A percentile compares a stretch with the other conserved stretches of the same genome.
These are phyloP conservation scores for Knoxdaviesia capensis DNA, from an alignment of 2,329 filamentous ascomycete species.

Conservation along the genomic window DNA sequence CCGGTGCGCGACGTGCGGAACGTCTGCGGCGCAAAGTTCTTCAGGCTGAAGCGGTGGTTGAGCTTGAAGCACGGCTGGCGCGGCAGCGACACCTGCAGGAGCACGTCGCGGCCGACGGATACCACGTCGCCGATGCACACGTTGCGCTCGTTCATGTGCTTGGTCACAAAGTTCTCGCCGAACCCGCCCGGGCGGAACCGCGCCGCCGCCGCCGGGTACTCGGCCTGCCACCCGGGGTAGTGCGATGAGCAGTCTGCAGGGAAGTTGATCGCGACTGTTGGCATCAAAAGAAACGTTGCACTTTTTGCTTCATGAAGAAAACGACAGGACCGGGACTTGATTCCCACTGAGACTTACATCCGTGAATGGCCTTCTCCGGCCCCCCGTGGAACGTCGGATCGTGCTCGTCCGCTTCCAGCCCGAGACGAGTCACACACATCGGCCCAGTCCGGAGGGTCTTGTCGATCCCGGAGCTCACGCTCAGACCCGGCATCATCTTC, in stretches of 20 bases:
- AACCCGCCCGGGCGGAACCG: conserved; percentile 38
- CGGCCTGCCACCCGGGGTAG: conserved; percentile 31
- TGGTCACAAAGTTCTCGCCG: conserved; percentile 42
- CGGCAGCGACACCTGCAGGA: conserved; percentile 39
- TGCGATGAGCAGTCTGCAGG: conserved; percentile 35
- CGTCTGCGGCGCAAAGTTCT: conserved; percentile 37
- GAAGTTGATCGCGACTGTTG: background rate
- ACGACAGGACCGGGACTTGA: no score
- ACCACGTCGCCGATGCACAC: conserved; percentile 45
- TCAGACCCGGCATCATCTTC: conserved; percentile 30
- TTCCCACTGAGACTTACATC: conserved; percentile 18
- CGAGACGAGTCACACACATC: conserved; percentile 23
- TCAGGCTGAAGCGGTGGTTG: conserved; percentile 44
- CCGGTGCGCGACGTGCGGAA: conserved; percentile 38
- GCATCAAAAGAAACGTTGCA: background rate
- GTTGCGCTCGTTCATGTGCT: conserved; percentile 39
- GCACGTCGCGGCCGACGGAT: conserved; percentile 24
- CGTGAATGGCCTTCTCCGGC: conserved; percentile 40
- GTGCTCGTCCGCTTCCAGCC: conserved; percentile 39
- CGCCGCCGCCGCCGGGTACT: conserved; percentile 27
- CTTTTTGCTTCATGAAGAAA: background rate
- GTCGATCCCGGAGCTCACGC: conserved; percentile 34
- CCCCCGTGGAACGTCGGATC: conserved; percentile 41
- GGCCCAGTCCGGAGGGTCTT: conserved; percentile 23
- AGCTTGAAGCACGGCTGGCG: conserved; percentile 48